Base-by-base conservation (phyloP, 306 rosid genomes). In the Trifolium pratense region DNA sequence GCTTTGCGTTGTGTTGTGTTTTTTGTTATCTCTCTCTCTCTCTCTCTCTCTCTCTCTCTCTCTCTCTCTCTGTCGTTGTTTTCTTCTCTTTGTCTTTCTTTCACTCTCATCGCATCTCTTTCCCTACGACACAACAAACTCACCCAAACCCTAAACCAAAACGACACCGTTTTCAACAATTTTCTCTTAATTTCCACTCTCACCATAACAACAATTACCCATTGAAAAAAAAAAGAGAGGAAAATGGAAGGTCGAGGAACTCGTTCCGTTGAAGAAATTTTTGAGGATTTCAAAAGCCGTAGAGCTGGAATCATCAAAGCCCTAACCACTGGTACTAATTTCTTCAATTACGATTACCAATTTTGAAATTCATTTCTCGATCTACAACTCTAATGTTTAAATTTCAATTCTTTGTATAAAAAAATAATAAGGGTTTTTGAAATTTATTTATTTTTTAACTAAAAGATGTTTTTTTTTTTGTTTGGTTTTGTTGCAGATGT, bases 251-350 rank as follows among this genome's bases (percentile, higher is more conserved):
- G 71, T 75, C 84, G 82, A 40, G 77, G 87, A 36, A 36, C 39
- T 73, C 94, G 96, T 3, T 79, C 97, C 15, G 97, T 92, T 0
- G 97, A 90, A 77, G 96, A 92, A 58, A 89, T 92, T 55, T 92
- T 87, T 66, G 80, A 85, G 53, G 97, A 92, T 88, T 92, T 90
- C 85, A 90, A 85, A 73, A 91, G 96, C 80, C 91, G 97, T 14
- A 72, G 97, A 86, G 66, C 84, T 36, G 97, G 85, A 29, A n/a
- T 92, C 78, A 81, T 92, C 78, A 92, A 87, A 74, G 98, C 98
- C 70, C 98, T 92, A 25, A 92, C 98, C 36, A 72, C 82, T n/a
- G 98, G 98, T 92, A 21, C n/a, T 25, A 1, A 56, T 56, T 55
- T 55, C 13, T 55, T 20, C 3, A 10, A 20, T 55, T 52, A 7